Percentiles rank a stretch among this genome's conserved stretches.
phyloP scores from a whole-genome alignment of 495 filamentous ascomycete genomes.

The Parmelia sp. region DNA sequence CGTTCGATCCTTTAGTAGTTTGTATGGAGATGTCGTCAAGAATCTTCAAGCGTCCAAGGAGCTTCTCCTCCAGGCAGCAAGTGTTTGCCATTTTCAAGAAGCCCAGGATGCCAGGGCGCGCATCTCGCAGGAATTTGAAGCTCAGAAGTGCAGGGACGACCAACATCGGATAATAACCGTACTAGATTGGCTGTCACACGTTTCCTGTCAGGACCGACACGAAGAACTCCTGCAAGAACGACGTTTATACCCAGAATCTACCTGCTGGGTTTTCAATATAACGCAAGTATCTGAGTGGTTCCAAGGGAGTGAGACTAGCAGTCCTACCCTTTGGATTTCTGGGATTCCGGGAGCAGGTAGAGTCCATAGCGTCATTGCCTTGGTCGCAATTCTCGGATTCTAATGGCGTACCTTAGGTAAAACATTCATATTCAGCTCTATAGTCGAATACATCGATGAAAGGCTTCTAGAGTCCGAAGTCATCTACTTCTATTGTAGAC shows the following conservation, averaged over 20 bases:
- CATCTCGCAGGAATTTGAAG: constrained; percentile 14
- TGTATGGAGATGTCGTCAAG: constrained; percentile 14
- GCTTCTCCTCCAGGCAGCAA: constrained; percentile 34
- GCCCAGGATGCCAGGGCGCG: constrained; percentile 17
- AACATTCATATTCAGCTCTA: constrained; percentile 36
- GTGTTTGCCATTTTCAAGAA: constrained; percentile 27
- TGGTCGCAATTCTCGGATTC: constrained; percentile 5
- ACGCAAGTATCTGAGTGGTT: constrained; percentile 31
- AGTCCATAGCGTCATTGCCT: not conserved
- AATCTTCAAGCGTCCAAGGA: constrained; percentile 35
- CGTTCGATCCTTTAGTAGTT: constrained; percentile 12
- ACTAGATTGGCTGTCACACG: constrained; percentile 32
- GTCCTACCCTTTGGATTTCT: constrained; percentile 36
- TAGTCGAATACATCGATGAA: constrained; percentile 31
- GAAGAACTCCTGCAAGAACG: constrained; percentile 29
- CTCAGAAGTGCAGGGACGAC: constrained; percentile 22
- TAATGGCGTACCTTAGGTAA: constrained; percentile 31
- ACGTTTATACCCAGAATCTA: constrained; percentile 26
- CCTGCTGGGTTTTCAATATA: constrained; percentile 35
- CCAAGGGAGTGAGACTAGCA: constrained; percentile 12
- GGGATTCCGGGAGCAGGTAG: constrained; percentile 43
- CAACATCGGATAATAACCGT: constrained; percentile 25
- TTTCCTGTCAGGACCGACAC: constrained; percentile 30
- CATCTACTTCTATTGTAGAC: constrained; percentile 41
- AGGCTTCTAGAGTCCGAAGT: constrained; percentile 23